phyloP scores from a whole-genome alignment of 1,139 yeast species.

The Geotrichum carabidarum region DNA sequence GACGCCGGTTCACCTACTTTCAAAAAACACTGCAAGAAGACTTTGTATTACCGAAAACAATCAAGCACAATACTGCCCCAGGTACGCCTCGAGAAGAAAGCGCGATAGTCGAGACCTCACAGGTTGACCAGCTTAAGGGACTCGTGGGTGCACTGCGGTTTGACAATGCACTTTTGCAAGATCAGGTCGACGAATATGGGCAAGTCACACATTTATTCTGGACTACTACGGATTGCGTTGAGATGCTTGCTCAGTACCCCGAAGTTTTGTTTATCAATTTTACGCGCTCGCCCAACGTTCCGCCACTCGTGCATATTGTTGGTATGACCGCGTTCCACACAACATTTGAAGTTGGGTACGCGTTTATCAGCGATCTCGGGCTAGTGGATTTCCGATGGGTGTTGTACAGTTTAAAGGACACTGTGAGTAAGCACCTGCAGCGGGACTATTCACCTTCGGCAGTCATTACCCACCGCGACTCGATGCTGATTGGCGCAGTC shows the following conservation, averaged over 20 bases:
- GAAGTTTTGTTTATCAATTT: slow-evolving; percentile 19
- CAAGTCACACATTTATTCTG: slow-evolving; percentile 18
- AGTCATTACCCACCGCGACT: slow-evolving; percentile 18
- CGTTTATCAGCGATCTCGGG: slow-evolving; percentile 12
- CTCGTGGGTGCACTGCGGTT: slow-evolving; percentile 20
- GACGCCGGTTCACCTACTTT: slow-evolving; percentile 17
- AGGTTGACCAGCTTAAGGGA: slow-evolving; percentile 13
- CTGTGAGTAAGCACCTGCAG: slow-evolving; percentile 17
- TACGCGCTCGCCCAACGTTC: slow-evolving; percentile 8
- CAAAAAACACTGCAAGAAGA: slow-evolving; percentile 18
- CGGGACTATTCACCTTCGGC: slow-evolving; percentile 18
- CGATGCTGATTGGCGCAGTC: slow-evolving; percentile 17
- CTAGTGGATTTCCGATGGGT: slow-evolving; percentile 18
- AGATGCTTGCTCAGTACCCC: slow-evolving; percentile 19
- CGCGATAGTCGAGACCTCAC: neutral
- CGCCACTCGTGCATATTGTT: slow-evolving; percentile 16
- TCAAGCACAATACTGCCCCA: slow-evolving; percentile 7
- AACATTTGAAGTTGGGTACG: slow-evolving; percentile 20
- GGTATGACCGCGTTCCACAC: slow-evolving; percentile 20
- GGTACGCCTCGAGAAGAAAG: neutral
- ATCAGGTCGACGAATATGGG: slow-evolving; percentile 17
- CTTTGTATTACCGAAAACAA: slow-evolving; percentile 8
- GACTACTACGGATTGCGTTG: slow-evolving; percentile 19
- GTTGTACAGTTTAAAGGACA: slow-evolving; percentile 16
- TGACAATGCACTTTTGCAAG: slow-evolving; percentile 18